phyloP scores from a whole-genome alignment of 2,329 filamentous ascomycete species.

The Pseudogymnoascus sp. region DNA sequence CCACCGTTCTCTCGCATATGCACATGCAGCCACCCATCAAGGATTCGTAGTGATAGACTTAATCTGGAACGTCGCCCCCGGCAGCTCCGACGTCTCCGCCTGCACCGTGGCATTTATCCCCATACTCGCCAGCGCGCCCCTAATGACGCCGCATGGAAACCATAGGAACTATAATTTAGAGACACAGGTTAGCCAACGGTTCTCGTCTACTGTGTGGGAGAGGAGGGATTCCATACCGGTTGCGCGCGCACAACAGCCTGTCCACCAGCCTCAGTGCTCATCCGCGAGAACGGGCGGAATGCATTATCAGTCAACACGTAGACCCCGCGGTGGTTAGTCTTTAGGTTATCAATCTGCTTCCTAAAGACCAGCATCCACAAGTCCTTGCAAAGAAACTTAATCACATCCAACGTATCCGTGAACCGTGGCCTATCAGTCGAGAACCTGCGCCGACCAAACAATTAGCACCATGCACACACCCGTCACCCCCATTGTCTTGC shows the following conservation, averaged over 20 bases:
- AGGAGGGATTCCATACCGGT: conserved; percentile 51
- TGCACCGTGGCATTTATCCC: conserved; percentile 88
- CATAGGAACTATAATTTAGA: conserved; percentile 63
- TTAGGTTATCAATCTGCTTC: conserved; percentile 97
- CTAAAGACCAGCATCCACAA: conserved; percentile 90
- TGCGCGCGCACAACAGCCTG: conserved; percentile 69
- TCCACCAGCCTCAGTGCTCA: conserved; percentile 74
- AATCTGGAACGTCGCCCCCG: conserved; percentile 89
- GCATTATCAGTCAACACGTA: conserved; percentile 92
- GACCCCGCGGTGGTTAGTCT: conserved; percentile 96
- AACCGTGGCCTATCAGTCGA: conserved; percentile 79
- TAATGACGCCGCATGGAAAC: conserved; percentile 89
- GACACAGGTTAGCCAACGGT: conserved; percentile 17
- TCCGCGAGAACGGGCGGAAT: conserved; percentile 80
- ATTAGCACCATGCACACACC: background rate
- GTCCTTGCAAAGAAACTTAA: conserved; percentile 98
- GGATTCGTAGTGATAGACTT: conserved; percentile 67
- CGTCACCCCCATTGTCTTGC: conserved; percentile 16
- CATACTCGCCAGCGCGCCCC: conserved; percentile 84
- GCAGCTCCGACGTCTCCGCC: conserved; percentile 80
- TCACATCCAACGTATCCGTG: conserved; percentile 85
- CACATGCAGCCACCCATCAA: conserved; percentile 27
- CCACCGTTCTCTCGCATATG: background rate
- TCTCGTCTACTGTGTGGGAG: conserved; percentile 7
- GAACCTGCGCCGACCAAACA: conserved; percentile 46